Evolutionary conservation across 345 rosid species (phyloP).

Genomic region (Firmiana major): DNA sequence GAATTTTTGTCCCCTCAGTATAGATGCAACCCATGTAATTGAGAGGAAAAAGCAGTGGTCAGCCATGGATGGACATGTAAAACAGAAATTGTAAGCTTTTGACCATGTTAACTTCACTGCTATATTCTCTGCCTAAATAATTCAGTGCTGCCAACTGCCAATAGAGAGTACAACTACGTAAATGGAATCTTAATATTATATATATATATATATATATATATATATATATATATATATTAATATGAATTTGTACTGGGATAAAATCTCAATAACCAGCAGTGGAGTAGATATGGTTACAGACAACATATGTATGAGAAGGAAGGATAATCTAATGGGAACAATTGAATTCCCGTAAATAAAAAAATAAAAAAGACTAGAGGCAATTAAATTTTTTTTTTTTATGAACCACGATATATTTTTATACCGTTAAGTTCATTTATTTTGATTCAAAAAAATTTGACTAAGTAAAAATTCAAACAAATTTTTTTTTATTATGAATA

Average conservation of each 20-base stretch:
- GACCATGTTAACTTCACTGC: background rate
- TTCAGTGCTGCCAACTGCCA: background rate
- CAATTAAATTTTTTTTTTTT: no score
- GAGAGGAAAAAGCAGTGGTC: background rate
- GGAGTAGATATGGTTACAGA: conserved; percentile 2
- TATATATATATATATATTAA: background rate
- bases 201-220: no score
- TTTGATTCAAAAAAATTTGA: no score
- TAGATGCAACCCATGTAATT: background rate
- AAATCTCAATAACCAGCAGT: conserved; percentile 17
- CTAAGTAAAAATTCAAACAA: no score
- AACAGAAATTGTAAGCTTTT: conserved; percentile 4
- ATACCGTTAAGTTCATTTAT: no score
- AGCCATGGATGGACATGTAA: background rate
- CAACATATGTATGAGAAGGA: background rate
- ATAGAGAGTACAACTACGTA: background rate
- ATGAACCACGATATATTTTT: no score
- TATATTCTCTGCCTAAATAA: conserved; percentile 3
- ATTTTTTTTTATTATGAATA: no score
- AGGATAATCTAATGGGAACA: background rate
- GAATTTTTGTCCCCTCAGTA: background rate
- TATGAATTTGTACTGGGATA: conserved; percentile 6
- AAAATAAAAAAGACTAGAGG: no score
- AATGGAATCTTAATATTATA: background rate
- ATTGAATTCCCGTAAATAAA: no score